These are phyloP conservation scores for Amanita jacksonii DNA, from an alignment of 768 basidiomycete genomes.

Conservation along the genomic window DNA sequence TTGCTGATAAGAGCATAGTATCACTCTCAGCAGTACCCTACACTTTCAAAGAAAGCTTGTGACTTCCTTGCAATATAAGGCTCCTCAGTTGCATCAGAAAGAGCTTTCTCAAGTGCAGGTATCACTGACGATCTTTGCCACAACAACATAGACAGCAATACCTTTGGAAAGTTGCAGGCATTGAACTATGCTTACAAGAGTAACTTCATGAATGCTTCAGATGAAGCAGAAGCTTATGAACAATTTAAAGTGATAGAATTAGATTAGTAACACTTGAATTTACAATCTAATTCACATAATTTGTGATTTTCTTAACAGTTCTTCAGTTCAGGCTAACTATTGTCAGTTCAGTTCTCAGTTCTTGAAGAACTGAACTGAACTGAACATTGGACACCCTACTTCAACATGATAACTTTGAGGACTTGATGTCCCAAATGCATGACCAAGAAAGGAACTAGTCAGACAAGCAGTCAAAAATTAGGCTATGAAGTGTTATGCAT, in stretches of 20 bases:
- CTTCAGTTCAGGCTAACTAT: constrained; percentile 8
- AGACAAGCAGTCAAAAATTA: too few species aligned
- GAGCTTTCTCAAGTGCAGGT: constrained; percentile 18
- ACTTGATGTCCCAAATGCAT: too few species aligned
- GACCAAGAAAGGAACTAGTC: too few species aligned
- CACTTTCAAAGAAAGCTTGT: constrained; percentile 9
- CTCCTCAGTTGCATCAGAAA: constrained; percentile 18
- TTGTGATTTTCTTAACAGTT: constrained; percentile 12
- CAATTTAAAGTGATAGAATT: constrained; percentile 6
- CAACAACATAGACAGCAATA: constrained; percentile 9
- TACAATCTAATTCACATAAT: constrained; percentile 10
- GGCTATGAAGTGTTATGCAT: too few species aligned
- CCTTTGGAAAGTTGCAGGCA: constrained; percentile 14
- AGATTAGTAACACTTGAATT: constrained; percentile 6
- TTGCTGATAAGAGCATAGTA: constrained; percentile 6
- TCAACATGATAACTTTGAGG: too few species aligned
- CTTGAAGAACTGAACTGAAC: constrained; percentile 14
- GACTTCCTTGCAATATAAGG: constrained; percentile 19
- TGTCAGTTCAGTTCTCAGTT: constrained; percentile 12
- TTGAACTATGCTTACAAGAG: constrained; percentile 15
- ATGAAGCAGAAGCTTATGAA: constrained; percentile 9
- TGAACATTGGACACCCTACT: constrained; percentile 15
- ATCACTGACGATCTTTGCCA: constrained; percentile 12
- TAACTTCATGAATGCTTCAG: constrained; percentile 10
- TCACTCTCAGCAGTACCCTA: constrained; percentile 8